Evolutionary conservation across 306 rosid genomes (phyloP), one percentile per base, ranked within the genome.

Genomic region (Dryas octopetala): DNA sequence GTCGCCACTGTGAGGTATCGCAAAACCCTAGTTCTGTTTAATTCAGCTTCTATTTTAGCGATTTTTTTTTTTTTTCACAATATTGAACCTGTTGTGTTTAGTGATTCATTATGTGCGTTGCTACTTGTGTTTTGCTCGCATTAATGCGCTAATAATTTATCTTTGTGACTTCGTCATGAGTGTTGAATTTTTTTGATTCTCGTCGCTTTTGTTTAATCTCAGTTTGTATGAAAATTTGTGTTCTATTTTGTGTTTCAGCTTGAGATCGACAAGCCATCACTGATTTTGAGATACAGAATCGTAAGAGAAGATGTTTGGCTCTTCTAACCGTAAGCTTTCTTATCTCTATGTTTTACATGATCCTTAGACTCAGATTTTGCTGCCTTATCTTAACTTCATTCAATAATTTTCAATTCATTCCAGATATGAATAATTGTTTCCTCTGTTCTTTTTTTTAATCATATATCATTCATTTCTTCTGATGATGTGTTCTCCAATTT

Each of bases 271-370:
- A 8, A 28, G 17, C 26, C 70, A 11, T n/a, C 52, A 3, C 23
- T 50, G 55, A 23, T 64, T 62, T 70, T 28, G 68, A 43, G 52
- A 53, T 45, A 65, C 50, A 54, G 38, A 78, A 62, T 40, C 45
- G 62, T 19, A 14, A 45, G 71, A 62, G 70, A 85, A 43, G 77
- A 93, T 93, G 96, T 91, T 91, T 67, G 91, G 93, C 75, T 87
- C 96, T 70, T 68, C 91, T 66, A 90, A 78, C 86, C 91, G 98
- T 93, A 75, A 91, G 98, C 83, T 28, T 76, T 62, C 45, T 44
- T 47, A 4, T n/a, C 11, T 58, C 46, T 43, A 62, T 38, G 48
- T 26, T 60, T 60, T 28, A 16, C 45, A 46, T 26, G 43, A n/a
- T 73, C 41, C 32, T 9, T 73, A 2, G 46, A 26, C 28, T 71